phyloP scores from a whole-genome alignment of 176 grass and related monocot genomes.

The Chloris gayana region DNA sequence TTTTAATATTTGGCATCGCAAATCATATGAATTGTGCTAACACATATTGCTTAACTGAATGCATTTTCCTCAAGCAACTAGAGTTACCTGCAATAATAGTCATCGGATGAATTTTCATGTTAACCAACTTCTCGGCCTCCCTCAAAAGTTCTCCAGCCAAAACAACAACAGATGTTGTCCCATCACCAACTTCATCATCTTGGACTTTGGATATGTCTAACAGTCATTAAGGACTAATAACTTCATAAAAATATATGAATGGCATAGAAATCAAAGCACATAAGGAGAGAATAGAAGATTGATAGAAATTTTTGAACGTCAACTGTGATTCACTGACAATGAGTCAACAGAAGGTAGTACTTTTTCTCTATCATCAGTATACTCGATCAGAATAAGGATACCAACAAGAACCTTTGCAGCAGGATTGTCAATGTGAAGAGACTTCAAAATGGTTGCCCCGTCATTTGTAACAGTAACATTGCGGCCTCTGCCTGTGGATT shows the following conservation, averaged over 20 bases:
- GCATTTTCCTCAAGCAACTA: not conserved
- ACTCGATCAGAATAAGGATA: constrained; percentile 65
- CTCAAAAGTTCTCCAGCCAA: constrained; percentile 93
- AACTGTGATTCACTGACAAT: not conserved
- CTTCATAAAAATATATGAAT: not conserved
- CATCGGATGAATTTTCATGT: constrained; percentile 97
- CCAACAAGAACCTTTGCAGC: constrained; percentile 97
- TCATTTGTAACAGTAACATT: constrained; percentile 95
- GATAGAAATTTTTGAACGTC: constrained; percentile 1
- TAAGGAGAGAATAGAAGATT: constrained; percentile 5
- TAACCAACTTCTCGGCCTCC: constrained; percentile 86
- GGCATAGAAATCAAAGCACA: not conserved
- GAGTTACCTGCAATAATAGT: constrained; percentile 94
- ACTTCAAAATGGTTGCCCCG: constrained; percentile 96
- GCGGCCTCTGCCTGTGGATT: constrained; percentile 83
- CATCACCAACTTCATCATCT: constrained; percentile 98
- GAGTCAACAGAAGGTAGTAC: not conserved
- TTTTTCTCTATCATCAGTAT: not conserved
- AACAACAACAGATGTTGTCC: constrained; percentile 95
- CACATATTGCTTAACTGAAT: not conserved
- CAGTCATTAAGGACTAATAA: constrained; percentile 42
- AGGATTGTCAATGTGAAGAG: constrained; percentile 95
- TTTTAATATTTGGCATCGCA: not conserved
- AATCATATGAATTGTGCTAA: not conserved
- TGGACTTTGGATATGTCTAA: constrained; percentile 99